Evolutionary conservation across 176 grass and related monocot species (phyloP), one percentile per base, ranked within the genome.

Genomic region (Juncus inflexus): DNA sequence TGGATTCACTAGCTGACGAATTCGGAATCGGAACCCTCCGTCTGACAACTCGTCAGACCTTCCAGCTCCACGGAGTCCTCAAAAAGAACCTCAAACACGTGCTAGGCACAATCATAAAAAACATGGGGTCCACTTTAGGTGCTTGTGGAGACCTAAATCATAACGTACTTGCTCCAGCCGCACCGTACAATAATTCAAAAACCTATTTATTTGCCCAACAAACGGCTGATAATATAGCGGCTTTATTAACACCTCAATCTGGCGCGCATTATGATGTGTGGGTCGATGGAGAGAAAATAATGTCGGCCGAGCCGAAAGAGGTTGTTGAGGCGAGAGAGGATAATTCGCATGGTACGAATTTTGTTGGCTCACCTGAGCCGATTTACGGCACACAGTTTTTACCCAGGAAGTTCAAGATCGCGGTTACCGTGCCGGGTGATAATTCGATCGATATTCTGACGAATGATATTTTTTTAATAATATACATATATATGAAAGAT

Each of bases 221-320:
- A 56, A 99, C 89, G 1, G 95, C 95, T 11, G 89, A 99, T 4
- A 86, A 99, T 50, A 92, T 92, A 63, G 95, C 95, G 0, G 72
- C 85, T n/a, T 86, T 99, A 66, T 75, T 99, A 52, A 82, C 89
- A 39, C 95, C 95, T 35, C 89, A 99, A 52, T 86, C 95, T 0
- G 88, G 94, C 35, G 83, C 94, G 55, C 92, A 99, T 70, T 99
- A 99, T 84, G 94, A 99, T 73, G 58, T 99, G 47, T 99, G 95
- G 95, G 86, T 99, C 42, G 95, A 99, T 80, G 86, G 95, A 52
- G 95, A 99, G 69, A 94, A 99, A 78, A 83, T 99, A 70, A 99
- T 99, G 89, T 92, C 95, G 36, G 80, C 83, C 50, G 95, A 94
- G 43, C 89, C 85, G 57, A 85, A 85, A 12, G 95, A 99, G 69